phyloP scores from a whole-genome alignment of 345 rosid genomes.

The Cardamine resedifolia region DNA sequence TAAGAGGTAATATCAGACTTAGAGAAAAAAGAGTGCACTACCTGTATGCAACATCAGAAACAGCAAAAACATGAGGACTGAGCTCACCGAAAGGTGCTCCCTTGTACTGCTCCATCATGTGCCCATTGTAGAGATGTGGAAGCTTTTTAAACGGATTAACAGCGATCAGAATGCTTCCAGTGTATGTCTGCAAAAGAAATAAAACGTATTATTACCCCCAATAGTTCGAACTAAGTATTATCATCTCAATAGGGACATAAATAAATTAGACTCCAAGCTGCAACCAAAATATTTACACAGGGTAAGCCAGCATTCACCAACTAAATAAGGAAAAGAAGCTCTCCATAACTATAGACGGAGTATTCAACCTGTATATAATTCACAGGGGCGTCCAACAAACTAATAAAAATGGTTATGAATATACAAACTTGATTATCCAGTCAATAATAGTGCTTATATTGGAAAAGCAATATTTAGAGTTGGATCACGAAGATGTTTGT shows the following conservation, averaged over 20 bases:
- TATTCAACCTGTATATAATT: background rate
- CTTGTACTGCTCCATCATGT: constrained; percentile 99
- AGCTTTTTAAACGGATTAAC: constrained; percentile 97
- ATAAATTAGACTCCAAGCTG: constrained; percentile 15
- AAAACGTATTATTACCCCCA: background rate
- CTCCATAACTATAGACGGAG: background rate
- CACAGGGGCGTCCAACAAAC: background rate
- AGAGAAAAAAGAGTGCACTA: constrained; percentile 28
- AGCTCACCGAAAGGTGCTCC: constrained; percentile 97
- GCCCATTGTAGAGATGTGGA: constrained; percentile 92
- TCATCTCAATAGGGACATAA: constrained; percentile 13
- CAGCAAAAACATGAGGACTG: constrained; percentile 99
- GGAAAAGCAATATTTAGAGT: background rate
- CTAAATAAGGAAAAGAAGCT: background rate
- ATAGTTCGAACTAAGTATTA: constrained; percentile 1
- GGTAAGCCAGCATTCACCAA: constrained; percentile 18
- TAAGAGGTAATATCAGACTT: constrained; percentile 14
- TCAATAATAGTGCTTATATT: background rate
- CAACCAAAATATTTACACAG: constrained; percentile 5
- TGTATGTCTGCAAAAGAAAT: constrained; percentile 68
- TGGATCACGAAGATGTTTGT: constrained; percentile 1
- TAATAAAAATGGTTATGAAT: background rate
- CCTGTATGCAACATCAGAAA: constrained; percentile 98
- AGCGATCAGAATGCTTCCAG: constrained; percentile 97
- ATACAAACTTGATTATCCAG: background rate